These are phyloP conservation scores for Purpureocillium lavendulum DNA, from an alignment of 2,329 filamentous ascomycete genomes.

Conservation along the genomic window DNA sequence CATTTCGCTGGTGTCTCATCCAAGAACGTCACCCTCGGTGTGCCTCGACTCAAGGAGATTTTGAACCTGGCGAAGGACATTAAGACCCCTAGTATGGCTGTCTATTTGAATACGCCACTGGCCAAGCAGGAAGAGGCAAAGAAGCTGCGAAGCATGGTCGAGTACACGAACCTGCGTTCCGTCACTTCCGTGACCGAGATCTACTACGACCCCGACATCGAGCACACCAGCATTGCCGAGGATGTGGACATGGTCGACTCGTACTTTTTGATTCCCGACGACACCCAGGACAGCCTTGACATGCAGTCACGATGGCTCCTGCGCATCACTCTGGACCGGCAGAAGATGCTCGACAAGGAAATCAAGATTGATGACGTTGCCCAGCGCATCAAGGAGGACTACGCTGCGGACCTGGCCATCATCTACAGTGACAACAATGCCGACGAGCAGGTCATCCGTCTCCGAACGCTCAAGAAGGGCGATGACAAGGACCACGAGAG, in stretches of 20 bases:
- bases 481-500: conserved; percentile 58
- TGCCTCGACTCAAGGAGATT: conserved; percentile 98
- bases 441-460: conserved; percentile 87
- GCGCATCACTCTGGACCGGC: conserved; percentile 84
- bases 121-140: conserved; percentile 75
- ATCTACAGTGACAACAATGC: conserved; percentile 99
- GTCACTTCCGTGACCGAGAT: conserved; percentile 91
- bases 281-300: conserved; percentile 51
- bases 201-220: conserved; percentile 91
- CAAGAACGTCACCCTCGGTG: conserved; percentile 98
- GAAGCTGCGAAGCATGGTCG: conserved; percentile 76
- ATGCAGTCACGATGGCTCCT: conserved; percentile 92
- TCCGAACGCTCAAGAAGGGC: conserved; percentile 66
- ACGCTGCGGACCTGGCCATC: conserved; percentile 75
- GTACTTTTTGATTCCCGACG: conserved; percentile 90
- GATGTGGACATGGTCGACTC: conserved; percentile 94
- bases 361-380: conserved; percentile 89
- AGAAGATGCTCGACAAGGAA: conserved; percentile 92
- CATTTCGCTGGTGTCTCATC: conserved; percentile 99
- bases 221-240: conserved; percentile 74
- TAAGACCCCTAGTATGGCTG: conserved; percentile 96
- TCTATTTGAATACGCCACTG: conserved; percentile 63
- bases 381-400: conserved; percentile 79
- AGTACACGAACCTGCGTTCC: conserved; percentile 88
- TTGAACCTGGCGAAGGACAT: conserved; percentile 96